These are phyloP conservation scores for Inga oerstediana DNA, from an alignment of 306 rosid species.

Conservation along the genomic window DNA sequence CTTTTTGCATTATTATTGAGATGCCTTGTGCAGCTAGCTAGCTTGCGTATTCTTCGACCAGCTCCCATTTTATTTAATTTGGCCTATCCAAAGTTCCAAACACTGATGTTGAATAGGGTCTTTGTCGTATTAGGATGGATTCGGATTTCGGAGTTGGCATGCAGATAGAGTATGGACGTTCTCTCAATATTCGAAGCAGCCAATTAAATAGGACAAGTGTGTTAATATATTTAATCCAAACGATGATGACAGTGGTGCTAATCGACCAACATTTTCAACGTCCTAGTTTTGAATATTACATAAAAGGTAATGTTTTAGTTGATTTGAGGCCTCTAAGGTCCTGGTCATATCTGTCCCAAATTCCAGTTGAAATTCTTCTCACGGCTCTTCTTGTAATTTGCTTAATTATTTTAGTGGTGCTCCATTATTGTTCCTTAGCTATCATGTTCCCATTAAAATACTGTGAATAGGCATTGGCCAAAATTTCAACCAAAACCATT, in stretches of 20 bases:
- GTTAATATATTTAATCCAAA: not conserved
- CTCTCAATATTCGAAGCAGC: not conserved
- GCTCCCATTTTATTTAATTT: not conserved
- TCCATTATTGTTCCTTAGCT: not conserved
- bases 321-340: not conserved
- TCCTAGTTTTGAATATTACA: slow-evolving; percentile 1
- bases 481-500: slow-evolving; percentile 12
- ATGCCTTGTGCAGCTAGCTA: slow-evolving; percentile 1
- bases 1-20: not conserved
- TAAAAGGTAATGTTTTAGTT: not conserved
- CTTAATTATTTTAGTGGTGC: not conserved
- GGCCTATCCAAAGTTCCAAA: not conserved
- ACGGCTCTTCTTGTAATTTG: not conserved
- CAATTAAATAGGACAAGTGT: not conserved
- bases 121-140: not conserved
- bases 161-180: not conserved
- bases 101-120: not conserved
- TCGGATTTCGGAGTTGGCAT: not conserved
- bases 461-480: not conserved
- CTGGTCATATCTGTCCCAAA: not conserved
- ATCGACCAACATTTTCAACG: slow-evolving; percentile 10
- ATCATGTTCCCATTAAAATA: not conserved
- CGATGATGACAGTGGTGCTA: not conserved
- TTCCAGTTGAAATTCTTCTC: not conserved
- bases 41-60: slow-evolving; percentile 6